Evolutionary conservation across 177 flowering plant genomes (phyloP).

Genomic region (Vitis hybrid): DNA sequence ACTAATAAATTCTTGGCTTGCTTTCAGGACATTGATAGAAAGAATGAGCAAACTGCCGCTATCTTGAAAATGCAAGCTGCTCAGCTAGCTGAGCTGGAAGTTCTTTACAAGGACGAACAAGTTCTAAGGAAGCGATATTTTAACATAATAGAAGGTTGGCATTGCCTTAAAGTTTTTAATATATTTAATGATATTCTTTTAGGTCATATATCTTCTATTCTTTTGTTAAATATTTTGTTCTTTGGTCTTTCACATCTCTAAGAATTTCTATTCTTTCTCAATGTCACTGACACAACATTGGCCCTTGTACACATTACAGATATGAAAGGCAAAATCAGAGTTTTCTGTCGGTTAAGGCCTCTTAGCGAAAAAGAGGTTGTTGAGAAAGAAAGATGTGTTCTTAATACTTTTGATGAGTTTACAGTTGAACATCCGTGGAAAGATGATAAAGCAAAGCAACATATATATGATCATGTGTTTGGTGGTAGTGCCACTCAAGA

Average conservation of each 20-base stretch:
- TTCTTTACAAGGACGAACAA: conserved; percentile 91
- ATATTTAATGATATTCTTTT: neutral
- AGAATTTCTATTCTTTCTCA: neutral
- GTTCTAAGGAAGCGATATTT: conserved; percentile 84
- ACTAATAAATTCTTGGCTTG: conserved; percentile 6
- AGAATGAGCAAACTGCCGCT: conserved; percentile 96
- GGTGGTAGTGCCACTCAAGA: conserved; percentile 79
- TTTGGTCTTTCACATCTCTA: neutral
- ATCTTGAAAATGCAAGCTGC: conserved; percentile 91
- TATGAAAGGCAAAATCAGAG: conserved; percentile 98
- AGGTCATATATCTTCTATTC: neutral
- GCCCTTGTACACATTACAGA: conserved; percentile 36
- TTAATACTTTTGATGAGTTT: conserved; percentile 55
- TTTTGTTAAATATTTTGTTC: neutral
- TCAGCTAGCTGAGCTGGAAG: conserved; percentile 82
- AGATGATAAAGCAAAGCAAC: conserved; percentile 82
- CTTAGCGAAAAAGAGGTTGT: conserved; percentile 66
- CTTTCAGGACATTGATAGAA: conserved; percentile 87
- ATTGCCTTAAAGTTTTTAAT: neutral
- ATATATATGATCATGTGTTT: conserved; percentile 86
- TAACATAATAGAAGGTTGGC: conserved; percentile 87
- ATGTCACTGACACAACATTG: neutral
- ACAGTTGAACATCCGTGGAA: conserved; percentile 82
- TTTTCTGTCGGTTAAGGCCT: conserved; percentile 87
- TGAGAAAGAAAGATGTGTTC: conserved; percentile 56